Evolutionary conservation across 129 eudicot species (phyloP).

Genomic region (Flaveria sonorensis): DNA sequence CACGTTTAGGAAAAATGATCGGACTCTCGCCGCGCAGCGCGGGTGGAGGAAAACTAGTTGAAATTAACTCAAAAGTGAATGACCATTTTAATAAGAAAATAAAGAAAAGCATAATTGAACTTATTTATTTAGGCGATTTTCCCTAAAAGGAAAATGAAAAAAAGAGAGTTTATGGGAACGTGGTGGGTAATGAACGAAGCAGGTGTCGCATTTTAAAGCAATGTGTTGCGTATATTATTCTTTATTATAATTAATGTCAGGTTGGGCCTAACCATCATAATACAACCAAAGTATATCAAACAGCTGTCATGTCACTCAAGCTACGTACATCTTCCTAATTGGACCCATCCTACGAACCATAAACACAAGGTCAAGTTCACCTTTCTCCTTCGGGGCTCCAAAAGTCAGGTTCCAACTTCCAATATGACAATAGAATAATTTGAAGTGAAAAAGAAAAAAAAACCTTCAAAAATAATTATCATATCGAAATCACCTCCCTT

Average conservation of each 20-base stretch:
- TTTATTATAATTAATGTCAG: not conserved
- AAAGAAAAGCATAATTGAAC: not conserved
- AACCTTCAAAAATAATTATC: too few species aligned
- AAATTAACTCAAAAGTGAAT: too few species aligned
- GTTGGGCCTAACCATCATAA: conserved; percentile 17
- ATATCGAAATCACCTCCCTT: too few species aligned
- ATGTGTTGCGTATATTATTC: conserved; percentile 8
- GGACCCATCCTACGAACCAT: conserved; percentile 27
- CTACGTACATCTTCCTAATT: conserved; percentile 26
- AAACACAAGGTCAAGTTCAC: not conserved
- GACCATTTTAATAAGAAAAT: too few species aligned
- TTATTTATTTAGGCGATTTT: not conserved
- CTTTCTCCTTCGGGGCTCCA: conserved; percentile 15
- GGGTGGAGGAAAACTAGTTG: too few species aligned
- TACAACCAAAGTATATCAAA: not conserved
- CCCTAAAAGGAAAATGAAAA: not conserved
- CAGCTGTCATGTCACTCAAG: conserved; percentile 24
- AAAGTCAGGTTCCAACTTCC: conserved; percentile 15
- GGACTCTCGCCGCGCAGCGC: too few species aligned
- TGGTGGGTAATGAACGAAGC: conserved; percentile 2
- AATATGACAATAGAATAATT: too few species aligned
- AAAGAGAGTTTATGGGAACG: not conserved
- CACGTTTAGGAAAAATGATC: too few species aligned
- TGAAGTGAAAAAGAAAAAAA: too few species aligned
- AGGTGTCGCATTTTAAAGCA: conserved; percentile 27